These are phyloP conservation scores for Sarcodon aspratus DNA, from an alignment of 768 basidiomycete species.

Conservation along the genomic window DNA sequence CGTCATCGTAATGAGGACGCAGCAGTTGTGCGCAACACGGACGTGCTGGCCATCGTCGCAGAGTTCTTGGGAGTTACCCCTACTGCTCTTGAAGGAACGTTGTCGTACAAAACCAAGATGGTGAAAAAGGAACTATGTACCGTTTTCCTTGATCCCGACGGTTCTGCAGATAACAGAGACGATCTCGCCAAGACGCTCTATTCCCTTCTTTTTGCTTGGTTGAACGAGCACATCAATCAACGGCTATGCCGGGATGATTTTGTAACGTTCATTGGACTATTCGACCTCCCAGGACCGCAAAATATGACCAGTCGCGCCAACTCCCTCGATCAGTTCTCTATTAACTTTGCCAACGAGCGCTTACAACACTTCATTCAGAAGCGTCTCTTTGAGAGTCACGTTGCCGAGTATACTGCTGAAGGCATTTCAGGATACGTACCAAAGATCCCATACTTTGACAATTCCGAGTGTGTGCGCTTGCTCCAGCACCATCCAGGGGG, in stretches of 20 bases:
- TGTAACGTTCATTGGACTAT: slow-evolving; percentile 80
- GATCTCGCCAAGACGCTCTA: slow-evolving; percentile 91
- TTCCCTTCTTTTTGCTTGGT: slow-evolving; percentile 89
- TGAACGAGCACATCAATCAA: slow-evolving; percentile 94
- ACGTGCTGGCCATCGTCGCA: slow-evolving; percentile 72
- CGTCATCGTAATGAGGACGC: slow-evolving; percentile 81
- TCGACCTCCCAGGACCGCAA: slow-evolving; percentile 90
- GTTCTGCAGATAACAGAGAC: slow-evolving; percentile 86
- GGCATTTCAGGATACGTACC: slow-evolving; percentile 65
- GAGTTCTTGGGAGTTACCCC: slow-evolving; percentile 85
- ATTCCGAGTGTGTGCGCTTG: slow-evolving; percentile 79
- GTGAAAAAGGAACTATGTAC: slow-evolving; percentile 97
- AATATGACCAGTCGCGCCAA: slow-evolving; percentile 83
- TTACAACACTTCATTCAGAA: slow-evolving; percentile 77
- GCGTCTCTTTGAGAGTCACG: slow-evolving; percentile 68
- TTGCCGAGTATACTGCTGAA: slow-evolving; percentile 76
- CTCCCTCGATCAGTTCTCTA: slow-evolving; percentile 90
- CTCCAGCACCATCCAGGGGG: slow-evolving; percentile 84
- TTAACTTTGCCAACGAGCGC: slow-evolving; percentile 95
- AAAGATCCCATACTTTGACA: slow-evolving; percentile 76
- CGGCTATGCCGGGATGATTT: slow-evolving; percentile 92
- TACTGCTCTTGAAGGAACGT: slow-evolving; percentile 58
- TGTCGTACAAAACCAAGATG: slow-evolving; percentile 88
- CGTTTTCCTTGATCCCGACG: slow-evolving; percentile 90
- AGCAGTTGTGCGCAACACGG: slow-evolving; percentile 81